These are phyloP conservation scores for Somion occarium DNA, from an alignment of 1,284 basidiomycete genomes.

Conservation along the genomic window DNA sequence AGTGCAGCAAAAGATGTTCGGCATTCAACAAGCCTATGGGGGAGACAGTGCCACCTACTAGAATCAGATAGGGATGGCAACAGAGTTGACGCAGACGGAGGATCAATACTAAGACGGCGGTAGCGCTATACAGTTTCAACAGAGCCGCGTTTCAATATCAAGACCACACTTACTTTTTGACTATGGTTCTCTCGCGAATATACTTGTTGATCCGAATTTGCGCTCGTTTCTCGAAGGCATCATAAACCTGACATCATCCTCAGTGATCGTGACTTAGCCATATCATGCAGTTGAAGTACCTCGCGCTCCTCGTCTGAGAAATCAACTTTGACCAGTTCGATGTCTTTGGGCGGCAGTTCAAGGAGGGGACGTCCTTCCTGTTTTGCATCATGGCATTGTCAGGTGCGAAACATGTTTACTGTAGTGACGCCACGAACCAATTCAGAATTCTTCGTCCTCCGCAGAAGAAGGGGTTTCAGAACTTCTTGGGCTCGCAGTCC, in stretches of 20 bases:
- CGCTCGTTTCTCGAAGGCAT: conserved; percentile 49
- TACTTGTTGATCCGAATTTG: conserved; percentile 54
- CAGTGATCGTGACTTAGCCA: background rate
- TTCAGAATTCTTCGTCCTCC: conserved; percentile 56
- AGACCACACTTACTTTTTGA: conserved; percentile 50
- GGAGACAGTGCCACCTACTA: conserved; percentile 33
- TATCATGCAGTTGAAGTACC: conserved; percentile 28
- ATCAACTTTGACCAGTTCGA: conserved; percentile 50
- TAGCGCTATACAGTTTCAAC: conserved; percentile 3
- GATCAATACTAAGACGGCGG: conserved; percentile 50
- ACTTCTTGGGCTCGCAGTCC: conserved; percentile 51
- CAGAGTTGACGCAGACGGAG: conserved; percentile 65
- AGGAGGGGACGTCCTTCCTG: conserved; percentile 57
- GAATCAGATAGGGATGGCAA: conserved; percentile 59
- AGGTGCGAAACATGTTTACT: no score
- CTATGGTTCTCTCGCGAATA: conserved; percentile 47
- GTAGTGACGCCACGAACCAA: conserved; percentile 35
- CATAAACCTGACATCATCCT: conserved; percentile 53
- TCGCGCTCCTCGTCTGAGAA: conserved; percentile 62
- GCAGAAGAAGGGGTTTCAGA: conserved; percentile 53
- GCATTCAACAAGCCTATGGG: background rate
- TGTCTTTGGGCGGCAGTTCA: conserved; percentile 52
- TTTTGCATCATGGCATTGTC: no score
- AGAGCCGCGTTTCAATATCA: background rate
- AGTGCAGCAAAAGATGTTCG: background rate